These are phyloP conservation scores for Tylopilus sp. DNA, from an alignment of 768 basidiomycete species.

Conservation along the genomic window DNA sequence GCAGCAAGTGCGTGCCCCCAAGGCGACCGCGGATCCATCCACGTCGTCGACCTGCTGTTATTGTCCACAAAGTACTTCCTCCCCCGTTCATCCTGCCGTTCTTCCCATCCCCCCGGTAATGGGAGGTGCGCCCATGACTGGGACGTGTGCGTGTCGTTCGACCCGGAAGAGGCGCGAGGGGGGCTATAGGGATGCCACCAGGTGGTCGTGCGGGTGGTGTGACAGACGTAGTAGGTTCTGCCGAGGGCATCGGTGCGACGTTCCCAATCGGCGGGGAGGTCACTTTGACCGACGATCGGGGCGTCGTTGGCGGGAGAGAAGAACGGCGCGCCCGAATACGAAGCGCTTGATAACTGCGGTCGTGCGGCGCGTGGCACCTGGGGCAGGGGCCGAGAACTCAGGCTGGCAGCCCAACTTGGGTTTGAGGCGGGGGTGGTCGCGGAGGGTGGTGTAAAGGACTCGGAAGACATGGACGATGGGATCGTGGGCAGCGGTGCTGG, in stretches of 20 bases:
- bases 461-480: no score
- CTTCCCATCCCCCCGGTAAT: conserved; percentile 86
- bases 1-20: neutral
- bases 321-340: no score
- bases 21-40: neutral
- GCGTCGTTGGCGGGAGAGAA: no score
- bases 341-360: no score
- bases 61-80: neutral
- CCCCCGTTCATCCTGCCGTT: no score
- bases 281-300: no score
- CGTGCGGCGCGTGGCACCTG: no score
- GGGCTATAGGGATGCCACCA: neutral
- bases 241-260: neutral
- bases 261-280: neutral
- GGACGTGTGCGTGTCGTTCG: conserved; percentile 6
- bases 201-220: neutral
- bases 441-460: no score
- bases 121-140: conserved; percentile 54
- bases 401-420: no score
- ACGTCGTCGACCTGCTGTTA: neutral
- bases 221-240: conserved; percentile 39
- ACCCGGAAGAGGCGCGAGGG: neutral
- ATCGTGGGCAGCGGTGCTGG: no score
- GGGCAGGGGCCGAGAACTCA: no score
- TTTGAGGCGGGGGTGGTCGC: no score